These are phyloP conservation scores for Dryadomyces sulphureus DNA, from an alignment of 2,329 filamentous ascomycete genomes.

Conservation along the genomic window DNA sequence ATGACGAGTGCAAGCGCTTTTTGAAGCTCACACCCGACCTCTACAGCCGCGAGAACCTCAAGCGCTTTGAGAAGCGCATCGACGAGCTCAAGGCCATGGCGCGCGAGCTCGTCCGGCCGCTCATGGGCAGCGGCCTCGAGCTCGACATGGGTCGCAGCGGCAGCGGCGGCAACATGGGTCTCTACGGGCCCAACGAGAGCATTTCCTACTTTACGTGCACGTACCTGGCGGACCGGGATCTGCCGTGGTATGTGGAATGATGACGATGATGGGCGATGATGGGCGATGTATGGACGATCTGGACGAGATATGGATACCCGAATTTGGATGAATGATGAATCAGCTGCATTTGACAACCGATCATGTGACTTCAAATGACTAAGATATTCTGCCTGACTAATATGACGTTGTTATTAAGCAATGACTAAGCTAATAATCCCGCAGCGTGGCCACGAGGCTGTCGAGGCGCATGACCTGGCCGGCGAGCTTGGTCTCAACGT, in stretches of 20 bases:
- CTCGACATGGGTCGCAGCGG: conserved; percentile 45
- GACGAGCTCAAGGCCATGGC: conserved; percentile 82
- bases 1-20: conserved; percentile 84
- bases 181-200: conserved; percentile 21
- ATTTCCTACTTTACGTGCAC: conserved; percentile 38
- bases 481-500: conserved; percentile 58
- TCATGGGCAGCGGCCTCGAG: conserved; percentile 77
- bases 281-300: background rate
- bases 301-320: too few relatives aligned
- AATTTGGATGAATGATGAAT: too few relatives aligned
- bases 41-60: conserved; percentile 75
- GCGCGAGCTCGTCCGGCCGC: conserved; percentile 64
- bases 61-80: conserved; percentile 71
- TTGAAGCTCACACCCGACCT: conserved; percentile 69
- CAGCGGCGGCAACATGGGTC: conserved; percentile 20
- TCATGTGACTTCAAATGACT: too few relatives aligned
- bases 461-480: conserved; percentile 71
- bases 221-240: conserved; percentile 29
- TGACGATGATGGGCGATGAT: background rate
- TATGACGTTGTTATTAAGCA: background rate
- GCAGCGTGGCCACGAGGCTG: conserved; percentile 66
- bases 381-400: too few relatives aligned
- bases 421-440: conserved; percentile 46
- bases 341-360: too few relatives aligned
- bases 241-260: conserved; percentile 31